Base-by-base conservation (phyloP, 2,329 filamentous ascomycete species). In the Paraphoma chrysanthemicola region DNA sequence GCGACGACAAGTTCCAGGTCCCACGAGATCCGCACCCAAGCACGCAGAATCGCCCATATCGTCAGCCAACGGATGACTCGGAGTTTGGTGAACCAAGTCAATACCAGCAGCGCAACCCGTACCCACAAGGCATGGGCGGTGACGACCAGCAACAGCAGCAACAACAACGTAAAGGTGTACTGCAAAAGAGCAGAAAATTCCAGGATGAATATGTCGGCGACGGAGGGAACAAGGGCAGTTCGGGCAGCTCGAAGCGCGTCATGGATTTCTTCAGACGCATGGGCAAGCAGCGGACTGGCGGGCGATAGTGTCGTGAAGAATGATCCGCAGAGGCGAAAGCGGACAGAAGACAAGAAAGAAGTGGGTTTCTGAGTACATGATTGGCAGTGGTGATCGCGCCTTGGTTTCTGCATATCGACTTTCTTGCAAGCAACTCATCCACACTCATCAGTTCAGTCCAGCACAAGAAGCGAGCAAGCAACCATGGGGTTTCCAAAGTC, bases 181-280 rank as follows among this genome's bases (percentile, higher is more conserved):
- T 95, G 44, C 90, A 95, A 70, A 97, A 96, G 75, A 93, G 94
- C 78, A 88, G 93, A 54, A 88, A 87, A 63, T 97, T 99, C 67
- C 89, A 86, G 1, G 93, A 97, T 69, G 92, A 91, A 1, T 97
- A 96, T 74, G 92, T 97, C 58, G 86, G 88, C 38, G 58, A 63
- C 49, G 66, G 63, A 11, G 65, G 60, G n/a, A 72, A 71, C 59
- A 73, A 73, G 63, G 69, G 68, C 36, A 68, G 64, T 44, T 67
- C 66, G 5, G 94, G 94, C 44, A 96, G 91, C 76, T 94, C 89
- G 12, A 90, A 93, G 75, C 88, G 92, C 73, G 95, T 99, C 39
- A 98, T 99, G 93, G 94, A 99, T 79, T 97, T 98, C 78, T 99
- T 99, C 82, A 86, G 95, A 68, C 86, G 93, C 75, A 86, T 93